Percentiles rank a stretch among this genome's conserved stretches.
Conservation (phyloP, 305 asterid species). For the Solanum chacoense region DNA sequence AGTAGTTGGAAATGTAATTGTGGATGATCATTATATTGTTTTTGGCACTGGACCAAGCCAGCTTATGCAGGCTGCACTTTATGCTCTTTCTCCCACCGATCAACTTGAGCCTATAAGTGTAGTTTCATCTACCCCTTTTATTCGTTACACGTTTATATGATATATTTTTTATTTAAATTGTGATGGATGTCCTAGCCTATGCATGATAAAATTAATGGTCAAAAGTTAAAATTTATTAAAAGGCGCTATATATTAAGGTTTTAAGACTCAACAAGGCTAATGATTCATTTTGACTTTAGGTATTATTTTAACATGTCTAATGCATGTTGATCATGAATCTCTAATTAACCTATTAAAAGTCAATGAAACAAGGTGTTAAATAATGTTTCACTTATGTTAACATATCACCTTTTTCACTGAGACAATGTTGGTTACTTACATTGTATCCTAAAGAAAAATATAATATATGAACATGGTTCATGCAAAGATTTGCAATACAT, state of each 20-base stretch:
- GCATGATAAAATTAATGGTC: neutral
- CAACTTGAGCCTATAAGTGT: neutral
- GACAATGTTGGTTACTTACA: neutral
- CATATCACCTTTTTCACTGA: no score
- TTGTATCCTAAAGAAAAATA: no score
- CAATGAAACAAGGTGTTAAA: neutral
- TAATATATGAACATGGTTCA: neutral
- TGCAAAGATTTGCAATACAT: slow-evolving; percentile 1
- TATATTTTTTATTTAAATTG: neutral
- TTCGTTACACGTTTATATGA: no score
- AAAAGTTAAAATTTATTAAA: no score
- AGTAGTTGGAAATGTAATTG: neutral
- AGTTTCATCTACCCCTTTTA: neutral
- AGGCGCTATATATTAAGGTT: neutral
- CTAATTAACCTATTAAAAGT: neutral
- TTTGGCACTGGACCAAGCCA: neutral
- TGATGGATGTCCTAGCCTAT: neutral
- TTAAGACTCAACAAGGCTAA: neutral
- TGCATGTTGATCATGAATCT: neutral
- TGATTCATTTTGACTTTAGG: neutral
- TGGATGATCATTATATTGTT: neutral
- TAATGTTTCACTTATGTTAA: neutral
- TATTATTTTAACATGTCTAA: neutral
- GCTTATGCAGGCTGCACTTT: neutral
- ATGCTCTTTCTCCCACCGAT: neutral